phyloP scores from a whole-genome alignment of 169 alveolate genomes.

The Plasmodium coatneyi region DNA sequence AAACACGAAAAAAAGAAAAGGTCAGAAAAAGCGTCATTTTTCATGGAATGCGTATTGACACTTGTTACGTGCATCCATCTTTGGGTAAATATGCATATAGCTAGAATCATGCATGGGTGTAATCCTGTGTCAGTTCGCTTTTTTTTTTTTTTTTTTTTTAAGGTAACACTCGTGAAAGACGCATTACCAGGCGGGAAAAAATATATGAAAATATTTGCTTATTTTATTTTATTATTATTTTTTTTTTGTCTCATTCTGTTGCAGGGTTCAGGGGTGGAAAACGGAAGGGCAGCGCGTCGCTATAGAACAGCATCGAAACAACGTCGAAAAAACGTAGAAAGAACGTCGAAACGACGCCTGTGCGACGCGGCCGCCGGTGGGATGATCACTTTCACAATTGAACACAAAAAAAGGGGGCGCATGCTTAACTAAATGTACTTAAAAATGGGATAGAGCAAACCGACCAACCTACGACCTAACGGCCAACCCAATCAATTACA shows the following conservation, averaged over 20 bases:
- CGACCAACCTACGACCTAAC: background rate
- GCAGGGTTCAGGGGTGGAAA: background rate
- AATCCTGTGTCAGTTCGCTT: background rate
- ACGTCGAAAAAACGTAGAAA: background rate
- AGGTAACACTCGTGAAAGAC: background rate
- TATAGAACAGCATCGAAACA: background rate
- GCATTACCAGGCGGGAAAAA: background rate
- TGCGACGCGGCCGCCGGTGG: background rate
- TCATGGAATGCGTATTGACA: background rate
- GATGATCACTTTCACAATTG: background rate
- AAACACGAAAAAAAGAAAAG: background rate
- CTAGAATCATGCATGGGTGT: background rate
- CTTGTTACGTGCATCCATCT: background rate
- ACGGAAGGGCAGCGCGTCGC: background rate
- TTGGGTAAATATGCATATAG: background rate
- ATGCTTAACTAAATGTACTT: background rate
- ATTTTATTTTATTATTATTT: background rate
- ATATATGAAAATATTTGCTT: background rate
- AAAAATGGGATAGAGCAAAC: background rate
- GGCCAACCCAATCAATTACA: slow-evolving; percentile 16
- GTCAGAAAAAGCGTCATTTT: background rate
- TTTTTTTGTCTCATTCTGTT: background rate
- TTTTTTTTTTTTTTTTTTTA: background rate
- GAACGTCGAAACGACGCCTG: background rate
- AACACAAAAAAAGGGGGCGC: background rate